Evolutionary conservation across 169 alveolate genomes (phyloP).

Genomic region (Plasmodium vivax): DNA sequence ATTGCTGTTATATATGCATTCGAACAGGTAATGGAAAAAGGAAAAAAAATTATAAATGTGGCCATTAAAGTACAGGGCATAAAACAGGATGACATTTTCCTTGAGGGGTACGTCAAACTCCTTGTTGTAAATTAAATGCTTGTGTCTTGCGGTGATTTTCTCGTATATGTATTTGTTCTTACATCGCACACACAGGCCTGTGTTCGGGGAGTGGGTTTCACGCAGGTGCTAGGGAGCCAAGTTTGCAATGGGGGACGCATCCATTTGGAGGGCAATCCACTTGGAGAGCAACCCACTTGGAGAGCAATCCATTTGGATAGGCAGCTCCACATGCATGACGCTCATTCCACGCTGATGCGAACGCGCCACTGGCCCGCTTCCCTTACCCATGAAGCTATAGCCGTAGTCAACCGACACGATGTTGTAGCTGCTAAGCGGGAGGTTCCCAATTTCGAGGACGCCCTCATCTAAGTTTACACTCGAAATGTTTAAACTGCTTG

Average conservation of each 20-base stretch:
- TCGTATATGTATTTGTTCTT: constrained; percentile 61
- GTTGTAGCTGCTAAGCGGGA: constrained; percentile 18
- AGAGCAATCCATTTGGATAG: background rate
- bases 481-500: constrained; percentile 17
- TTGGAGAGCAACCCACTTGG: background rate
- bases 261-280: background rate
- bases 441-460: constrained; percentile 2
- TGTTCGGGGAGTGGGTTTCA: background rate
- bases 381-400: constrained; percentile 65
- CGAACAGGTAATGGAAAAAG: constrained; percentile 38
- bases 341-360: background rate
- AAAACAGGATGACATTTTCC: constrained; percentile 30
- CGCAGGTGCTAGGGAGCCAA: background rate
- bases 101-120: constrained; percentile 40
- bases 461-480: background rate
- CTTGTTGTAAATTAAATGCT: background rate
- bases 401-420: constrained; percentile 69
- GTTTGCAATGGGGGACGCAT: background rate
- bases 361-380: background rate
- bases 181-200: constrained; percentile 47
- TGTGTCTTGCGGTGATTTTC: constrained; percentile 36
- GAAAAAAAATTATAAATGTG: constrained; percentile 25
- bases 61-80: constrained; percentile 17
- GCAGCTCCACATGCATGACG: background rate
- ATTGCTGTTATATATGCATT: constrained; percentile 35